These are phyloP conservation scores for Sugiyamaella novakii DNA, from an alignment of 1,139 yeast species.

Conservation along the genomic window DNA sequence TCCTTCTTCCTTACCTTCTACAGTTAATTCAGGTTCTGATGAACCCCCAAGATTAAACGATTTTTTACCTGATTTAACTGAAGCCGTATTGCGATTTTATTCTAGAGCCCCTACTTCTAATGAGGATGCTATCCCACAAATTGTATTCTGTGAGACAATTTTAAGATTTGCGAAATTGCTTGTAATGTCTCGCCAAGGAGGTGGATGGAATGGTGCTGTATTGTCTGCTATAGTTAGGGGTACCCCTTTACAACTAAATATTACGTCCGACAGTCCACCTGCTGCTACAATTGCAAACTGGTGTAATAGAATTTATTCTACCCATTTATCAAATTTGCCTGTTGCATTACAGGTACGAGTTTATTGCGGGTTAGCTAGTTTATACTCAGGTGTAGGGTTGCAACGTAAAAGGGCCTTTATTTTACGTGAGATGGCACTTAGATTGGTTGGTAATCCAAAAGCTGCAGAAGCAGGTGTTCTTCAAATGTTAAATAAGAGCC, in stretches of 20 bases:
- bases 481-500: constrained; percentile 20
- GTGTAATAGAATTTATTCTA: constrained; percentile 49
- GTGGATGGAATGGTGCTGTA: constrained; percentile 50
- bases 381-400: constrained; percentile 65
- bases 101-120: constrained; percentile 59
- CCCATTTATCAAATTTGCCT: constrained; percentile 51
- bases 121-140: constrained; percentile 80
- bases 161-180: constrained; percentile 65
- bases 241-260: constrained; percentile 31
- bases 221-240: constrained; percentile 48
- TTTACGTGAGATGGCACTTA: constrained; percentile 59
- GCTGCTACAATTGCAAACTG: constrained; percentile 40
- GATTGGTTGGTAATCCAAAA: constrained; percentile 44
- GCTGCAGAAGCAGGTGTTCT: constrained; percentile 8
- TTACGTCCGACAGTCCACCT: constrained; percentile 35
- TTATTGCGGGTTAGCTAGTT: constrained; percentile 64
- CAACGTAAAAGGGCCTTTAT: constrained; percentile 70
- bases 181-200: constrained; percentile 56
- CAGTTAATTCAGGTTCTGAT: constrained; percentile 8
- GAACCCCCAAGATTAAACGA: constrained; percentile 45
- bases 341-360: constrained; percentile 46
- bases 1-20: not conserved
- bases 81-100: constrained; percentile 58
- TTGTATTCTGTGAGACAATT: constrained; percentile 74
- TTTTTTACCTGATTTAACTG: constrained; percentile 53